Evolutionary conservation across 2,329 filamentous ascomycete genomes (phyloP).

Genomic region (Aspergillus quadrilineatus): DNA sequence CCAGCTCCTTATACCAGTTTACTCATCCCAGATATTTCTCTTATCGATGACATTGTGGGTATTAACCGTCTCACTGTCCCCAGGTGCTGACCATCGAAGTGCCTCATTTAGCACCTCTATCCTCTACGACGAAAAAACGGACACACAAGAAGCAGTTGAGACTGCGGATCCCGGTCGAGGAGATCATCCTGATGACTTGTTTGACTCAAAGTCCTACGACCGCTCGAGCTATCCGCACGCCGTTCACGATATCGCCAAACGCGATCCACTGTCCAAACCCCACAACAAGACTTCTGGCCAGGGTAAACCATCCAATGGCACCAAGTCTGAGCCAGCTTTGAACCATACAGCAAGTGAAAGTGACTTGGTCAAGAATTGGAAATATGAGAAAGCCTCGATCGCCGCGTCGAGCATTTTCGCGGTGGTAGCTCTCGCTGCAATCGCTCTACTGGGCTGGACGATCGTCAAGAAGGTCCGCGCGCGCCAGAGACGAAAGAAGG

Average conservation of each 20-base stretch:
- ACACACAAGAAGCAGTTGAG: not conserved
- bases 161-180: not conserved
- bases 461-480: conserved; percentile 21
- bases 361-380: conserved; percentile 18
- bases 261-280: not conserved
- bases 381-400: conserved; percentile 25
- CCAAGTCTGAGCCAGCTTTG: not conserved
- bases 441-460: conserved; percentile 24
- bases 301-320: not conserved
- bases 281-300: not conserved
- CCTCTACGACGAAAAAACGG: not conserved
- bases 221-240: not conserved
- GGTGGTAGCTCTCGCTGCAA: conserved; percentile 19
- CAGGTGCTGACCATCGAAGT: not conserved
- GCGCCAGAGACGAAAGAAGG: conserved; percentile 19
- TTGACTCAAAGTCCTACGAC: not conserved
- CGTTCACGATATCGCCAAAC: not conserved
- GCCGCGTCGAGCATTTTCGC: conserved; percentile 29
- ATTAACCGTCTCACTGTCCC: not conserved
- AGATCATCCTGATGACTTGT: not conserved
- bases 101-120: conserved; percentile 11
- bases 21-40: not conserved
- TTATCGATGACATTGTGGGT: conserved; percentile 10
- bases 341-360: conserved; percentile 10
- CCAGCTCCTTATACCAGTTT: not conserved